Conservation (phyloP, 2,329 filamentous ascomycete genomes). For the Beauveria sp. region DNA sequence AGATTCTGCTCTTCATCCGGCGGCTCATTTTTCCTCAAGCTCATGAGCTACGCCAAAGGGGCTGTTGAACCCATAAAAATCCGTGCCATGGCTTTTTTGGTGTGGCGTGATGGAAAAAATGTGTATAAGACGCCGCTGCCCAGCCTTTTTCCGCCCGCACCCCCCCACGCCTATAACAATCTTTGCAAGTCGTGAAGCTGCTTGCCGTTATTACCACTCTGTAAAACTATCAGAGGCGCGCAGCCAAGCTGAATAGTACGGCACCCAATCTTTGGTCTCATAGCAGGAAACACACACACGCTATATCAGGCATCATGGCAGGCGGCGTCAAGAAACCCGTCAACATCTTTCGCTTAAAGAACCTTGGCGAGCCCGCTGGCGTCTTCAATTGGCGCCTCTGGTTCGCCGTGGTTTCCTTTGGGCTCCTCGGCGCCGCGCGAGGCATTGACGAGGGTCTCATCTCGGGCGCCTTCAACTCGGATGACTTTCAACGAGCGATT, state of each 20-base stretch:
- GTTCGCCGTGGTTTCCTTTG: constrained; percentile 68
- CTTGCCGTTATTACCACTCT: not conserved
- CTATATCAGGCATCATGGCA: constrained; percentile 30
- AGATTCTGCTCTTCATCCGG: not conserved
- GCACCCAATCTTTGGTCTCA: too few relatives aligned
- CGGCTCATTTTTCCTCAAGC: not conserved
- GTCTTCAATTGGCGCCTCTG: constrained; percentile 72
- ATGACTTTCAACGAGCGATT: constrained; percentile 54
- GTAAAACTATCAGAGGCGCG: not conserved
- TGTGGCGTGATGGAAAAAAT: not conserved
- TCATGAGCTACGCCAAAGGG: not conserved
- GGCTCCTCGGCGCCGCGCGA: constrained; percentile 63
- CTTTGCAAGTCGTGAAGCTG: not conserved
- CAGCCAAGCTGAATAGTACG: too few relatives aligned
- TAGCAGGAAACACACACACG: not conserved
- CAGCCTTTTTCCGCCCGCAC: not conserved
- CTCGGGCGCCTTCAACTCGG: constrained; percentile 60
- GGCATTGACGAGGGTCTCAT: constrained; percentile 79
- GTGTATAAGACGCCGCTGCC: not conserved
- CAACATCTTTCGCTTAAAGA: constrained; percentile 56
- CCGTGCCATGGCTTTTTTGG: not conserved
- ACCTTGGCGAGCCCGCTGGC: constrained; percentile 59
- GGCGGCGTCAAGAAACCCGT: constrained; percentile 47
- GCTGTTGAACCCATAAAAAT: not conserved
- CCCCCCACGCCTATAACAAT: not conserved